Percentiles rank a stretch among this genome's conserved stretches.
Conservation (phyloP, 352 stramenopile genomes). For the Pythium apleroticum region DNA sequence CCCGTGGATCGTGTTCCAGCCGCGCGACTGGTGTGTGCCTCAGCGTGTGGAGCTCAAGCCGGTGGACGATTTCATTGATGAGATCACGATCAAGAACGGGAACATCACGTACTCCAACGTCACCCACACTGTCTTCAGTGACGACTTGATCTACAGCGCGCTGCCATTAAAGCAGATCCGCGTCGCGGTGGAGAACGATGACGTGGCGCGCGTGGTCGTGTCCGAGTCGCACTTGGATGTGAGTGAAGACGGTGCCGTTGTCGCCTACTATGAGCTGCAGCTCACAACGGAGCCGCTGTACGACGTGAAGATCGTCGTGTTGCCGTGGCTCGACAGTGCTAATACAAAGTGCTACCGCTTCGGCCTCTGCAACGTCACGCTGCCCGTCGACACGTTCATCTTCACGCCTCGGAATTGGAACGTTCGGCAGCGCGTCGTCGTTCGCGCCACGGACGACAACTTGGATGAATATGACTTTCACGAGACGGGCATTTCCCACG, state of each 20-base stretch:
- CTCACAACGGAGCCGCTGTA: conserved; percentile 65
- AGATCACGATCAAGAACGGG: conserved; percentile 37
- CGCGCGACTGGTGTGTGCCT: conserved; percentile 64
- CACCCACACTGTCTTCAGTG: conserved; percentile 58
- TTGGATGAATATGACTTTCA: conserved; percentile 70
- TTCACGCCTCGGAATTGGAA: conserved; percentile 74
- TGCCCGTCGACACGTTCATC: conserved; percentile 44
- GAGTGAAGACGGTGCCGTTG: conserved; percentile 48
- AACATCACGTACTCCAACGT: conserved; percentile 62
- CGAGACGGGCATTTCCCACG: conserved; percentile 65
- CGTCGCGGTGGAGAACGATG: conserved; percentile 59
- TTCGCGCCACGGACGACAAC: conserved; percentile 61
- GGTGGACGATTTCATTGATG: conserved; percentile 66
- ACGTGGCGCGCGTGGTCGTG: conserved; percentile 58
- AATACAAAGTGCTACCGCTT: conserved; percentile 77
- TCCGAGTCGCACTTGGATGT: conserved; percentile 53
- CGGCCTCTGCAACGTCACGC: conserved; percentile 67
- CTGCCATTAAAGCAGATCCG: conserved; percentile 38
- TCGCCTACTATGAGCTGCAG: conserved; percentile 47
- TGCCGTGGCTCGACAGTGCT: conserved; percentile 60
- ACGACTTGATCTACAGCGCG: conserved; percentile 63
- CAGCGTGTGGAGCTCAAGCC: conserved; percentile 47
- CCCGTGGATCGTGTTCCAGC: conserved; percentile 74
- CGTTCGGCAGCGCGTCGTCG: conserved; percentile 47
- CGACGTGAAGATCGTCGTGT: conserved; percentile 55